Evolutionary conservation across 2,329 filamentous ascomycete species (phyloP), one percentile per base, ranked within the genome.

Genomic region (Alternaria longipes): DNA sequence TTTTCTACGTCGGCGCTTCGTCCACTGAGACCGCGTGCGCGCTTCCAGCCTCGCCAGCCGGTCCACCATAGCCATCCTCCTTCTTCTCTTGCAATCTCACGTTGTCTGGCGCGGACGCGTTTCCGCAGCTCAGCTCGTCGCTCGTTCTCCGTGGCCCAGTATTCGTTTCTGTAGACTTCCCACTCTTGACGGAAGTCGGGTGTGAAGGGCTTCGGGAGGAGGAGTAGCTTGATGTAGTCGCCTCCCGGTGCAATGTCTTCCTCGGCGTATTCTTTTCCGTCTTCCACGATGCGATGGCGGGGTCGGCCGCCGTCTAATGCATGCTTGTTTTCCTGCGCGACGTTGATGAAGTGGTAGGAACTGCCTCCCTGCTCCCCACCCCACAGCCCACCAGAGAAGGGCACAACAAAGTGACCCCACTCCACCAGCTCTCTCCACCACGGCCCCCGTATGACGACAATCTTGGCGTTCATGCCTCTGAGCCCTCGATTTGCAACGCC

Each of bases 61-160:
- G 92, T 87, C 91, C 94, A 96, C 93, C 93, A 96, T 36, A 96
- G 82, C 89, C 90, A 91, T 22, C 90, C 87, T 54, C 90, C 88
- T 63, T 89, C 84, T 70, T 89, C 83, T 72, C 87, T 88, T 12
- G 90, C 89, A 40, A 92, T 81, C 62, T 90, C 88, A 18, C 86
- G 84, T 69, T 94, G 89, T 32, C 87, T 86, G 53, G 88, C 85
- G 64, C 89, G 87, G 51, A 97, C 82, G 74, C 91, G 91, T 44
- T 85, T 81, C 22, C 92, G 86, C 24, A 97, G 82, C 59, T 91
- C 81, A 3, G 90, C 87, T 12, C 95, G 89, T 2, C 94, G 89
- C 78, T 97, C 93, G 74, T 99, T 99, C 78, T 99, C 95, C 63
- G 90, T 90, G 71, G 97, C 94, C 95, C 95, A 99, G 80, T 97